Base-by-base conservation (phyloP, 2,329 filamentous ascomycete genomes). In the Hortaea werneckii region DNA sequence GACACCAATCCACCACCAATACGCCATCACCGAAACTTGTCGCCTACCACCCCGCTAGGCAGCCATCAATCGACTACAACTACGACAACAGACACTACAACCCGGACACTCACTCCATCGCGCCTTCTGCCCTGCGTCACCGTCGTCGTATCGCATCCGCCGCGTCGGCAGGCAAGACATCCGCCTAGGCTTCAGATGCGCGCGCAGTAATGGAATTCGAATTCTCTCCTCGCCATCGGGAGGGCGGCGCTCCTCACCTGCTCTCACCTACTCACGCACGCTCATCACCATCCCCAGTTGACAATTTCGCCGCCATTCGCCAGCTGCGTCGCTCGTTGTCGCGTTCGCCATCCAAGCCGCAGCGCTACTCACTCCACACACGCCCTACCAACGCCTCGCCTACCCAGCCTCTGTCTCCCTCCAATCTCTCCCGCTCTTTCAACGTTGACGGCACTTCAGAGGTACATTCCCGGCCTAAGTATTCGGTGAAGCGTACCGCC, bases 321-420 rank as follows among this genome's bases (percentile, higher is more conserved):
- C 85, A 87, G 58, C 74, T 95, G 48, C 79, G 89, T 54, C 85
- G 87, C 56, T 95, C 90, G 27, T 75, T 95, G 52, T 95, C 89
- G 47, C 79, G 88, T 58, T 95, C 90, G n/a, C 90, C 90, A 8
- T 95, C 90, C 29, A 94, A 92, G 65, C 73, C 72, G 38, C 76
- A 76, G 47, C 75, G 77, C 57, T 90, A 92, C 64, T 76, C 78
- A 46, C 70, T 94, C 44, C 37, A 29, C 55, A 72, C 69, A 9
- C 67, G 72, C 49, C 67, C 69, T 11, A 65, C 69, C 41, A 52
- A 56, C 40, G 54, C 53, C 44, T 68, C 70, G 6, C 68, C 59
- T 8, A 56, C 53, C 9, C 49, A 54, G 13, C 57, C 58, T n/a
- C 45, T 50, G 42, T 70, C 69, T 13, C 68, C 69, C 9, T 64